Evolutionary conservation across 768 basidiomycete genomes (phyloP).

Genomic region (Nidularia sp.): DNA sequence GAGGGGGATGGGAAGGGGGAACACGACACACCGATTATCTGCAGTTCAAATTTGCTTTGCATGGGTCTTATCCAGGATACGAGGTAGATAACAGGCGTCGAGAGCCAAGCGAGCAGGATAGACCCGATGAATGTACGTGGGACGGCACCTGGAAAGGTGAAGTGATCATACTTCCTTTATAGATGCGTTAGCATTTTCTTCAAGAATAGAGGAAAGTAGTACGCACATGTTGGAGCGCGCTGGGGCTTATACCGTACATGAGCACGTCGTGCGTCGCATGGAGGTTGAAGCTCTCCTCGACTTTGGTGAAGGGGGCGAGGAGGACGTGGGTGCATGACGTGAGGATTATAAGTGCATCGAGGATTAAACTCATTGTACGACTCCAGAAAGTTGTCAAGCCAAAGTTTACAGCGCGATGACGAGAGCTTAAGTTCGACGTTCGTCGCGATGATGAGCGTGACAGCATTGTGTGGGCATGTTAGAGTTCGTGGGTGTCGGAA

Average conservation of each 20-base stretch:
- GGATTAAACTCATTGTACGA: slow-evolving; percentile 15
- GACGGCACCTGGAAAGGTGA: slow-evolving; percentile 82
- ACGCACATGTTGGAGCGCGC: slow-evolving; percentile 47
- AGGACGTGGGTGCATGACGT: slow-evolving; percentile 66
- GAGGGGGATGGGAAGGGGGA: background rate
- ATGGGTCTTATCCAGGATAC: slow-evolving; percentile 38
- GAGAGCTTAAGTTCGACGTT: too few relatives aligned
- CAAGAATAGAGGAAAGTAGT: slow-evolving; percentile 1
- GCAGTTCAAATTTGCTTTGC: slow-evolving; percentile 60
- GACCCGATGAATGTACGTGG: slow-evolving; percentile 86
- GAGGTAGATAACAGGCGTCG: slow-evolving; percentile 43
- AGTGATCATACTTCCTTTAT: slow-evolving; percentile 77
- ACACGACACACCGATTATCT: slow-evolving; percentile 55
- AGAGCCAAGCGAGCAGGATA: slow-evolving; percentile 56
- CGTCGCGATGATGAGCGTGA: too few relatives aligned
- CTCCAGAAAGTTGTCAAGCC: too few relatives aligned
- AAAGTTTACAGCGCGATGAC: too few relatives aligned
- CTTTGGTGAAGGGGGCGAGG: slow-evolving; percentile 88
- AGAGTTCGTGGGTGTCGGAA: too few relatives aligned
- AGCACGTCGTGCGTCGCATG: slow-evolving; percentile 89
- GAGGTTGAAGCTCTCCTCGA: slow-evolving; percentile 95
- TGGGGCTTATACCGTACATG: slow-evolving; percentile 57
- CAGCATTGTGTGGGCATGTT: too few relatives aligned
- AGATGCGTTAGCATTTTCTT: background rate
- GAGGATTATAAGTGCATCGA: slow-evolving; percentile 48